Conservation (phyloP, 768 basidiomycete species). For the Rhizopogon vesiculosus region DNA sequence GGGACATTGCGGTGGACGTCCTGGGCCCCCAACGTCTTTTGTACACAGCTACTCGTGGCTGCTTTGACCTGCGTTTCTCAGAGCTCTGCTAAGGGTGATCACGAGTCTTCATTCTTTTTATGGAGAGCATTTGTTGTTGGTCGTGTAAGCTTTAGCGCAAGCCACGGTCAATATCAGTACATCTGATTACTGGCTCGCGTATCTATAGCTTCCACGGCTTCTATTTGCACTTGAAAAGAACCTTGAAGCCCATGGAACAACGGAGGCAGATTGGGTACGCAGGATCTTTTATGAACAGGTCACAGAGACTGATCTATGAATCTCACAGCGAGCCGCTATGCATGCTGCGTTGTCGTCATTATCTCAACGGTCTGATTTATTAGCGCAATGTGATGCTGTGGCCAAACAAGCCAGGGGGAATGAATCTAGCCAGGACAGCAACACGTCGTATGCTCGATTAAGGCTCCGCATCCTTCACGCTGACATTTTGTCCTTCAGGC, state of each 20-base stretch:
- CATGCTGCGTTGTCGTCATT: constrained; percentile 46
- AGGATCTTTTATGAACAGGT: not conserved
- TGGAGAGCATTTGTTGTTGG: constrained; percentile 75
- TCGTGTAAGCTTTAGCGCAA: constrained; percentile 42
- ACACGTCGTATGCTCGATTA: constrained; percentile 7
- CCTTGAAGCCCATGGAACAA: constrained; percentile 41
- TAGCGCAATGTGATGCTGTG: constrained; percentile 49
- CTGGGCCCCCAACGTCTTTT: constrained; percentile 60
- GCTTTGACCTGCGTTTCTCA: constrained; percentile 61
- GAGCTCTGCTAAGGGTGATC: constrained; percentile 28
- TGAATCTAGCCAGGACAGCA: constrained; percentile 13
- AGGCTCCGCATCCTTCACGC: not conserved
- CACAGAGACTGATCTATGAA: constrained; percentile 8
- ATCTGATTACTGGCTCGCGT: constrained; percentile 1
- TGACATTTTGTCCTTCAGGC: constrained; percentile 15
- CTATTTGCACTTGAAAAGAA: constrained; percentile 50
- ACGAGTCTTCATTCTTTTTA: constrained; percentile 32
- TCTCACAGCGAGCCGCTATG: constrained; percentile 33
- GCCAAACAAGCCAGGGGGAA: constrained; percentile 28
- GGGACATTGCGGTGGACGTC: constrained; percentile 57
- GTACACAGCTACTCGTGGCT: constrained; percentile 61
- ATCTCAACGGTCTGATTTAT: constrained; percentile 48
- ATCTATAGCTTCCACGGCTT: constrained; percentile 54
- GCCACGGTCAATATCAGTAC: not conserved
- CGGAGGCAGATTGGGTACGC: constrained; percentile 58